phyloP scores from a whole-genome alignment of 768 basidiomycete genomes.

The Suillus tomentosus region DNA sequence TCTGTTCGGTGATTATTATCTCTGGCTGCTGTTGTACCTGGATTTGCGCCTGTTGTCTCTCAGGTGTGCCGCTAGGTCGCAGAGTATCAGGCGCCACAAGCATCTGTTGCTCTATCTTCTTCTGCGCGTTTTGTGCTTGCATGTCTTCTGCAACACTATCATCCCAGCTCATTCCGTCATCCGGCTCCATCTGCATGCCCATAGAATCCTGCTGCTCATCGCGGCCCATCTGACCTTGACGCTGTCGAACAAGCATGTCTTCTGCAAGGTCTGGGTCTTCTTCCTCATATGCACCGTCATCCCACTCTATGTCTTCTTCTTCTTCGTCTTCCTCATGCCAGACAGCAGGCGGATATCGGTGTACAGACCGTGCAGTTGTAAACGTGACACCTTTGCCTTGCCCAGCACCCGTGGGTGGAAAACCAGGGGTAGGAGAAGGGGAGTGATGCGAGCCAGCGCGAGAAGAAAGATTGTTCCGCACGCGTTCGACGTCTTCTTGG shows the following conservation, averaged over 20 bases:
- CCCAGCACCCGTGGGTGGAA: conserved; percentile 29
- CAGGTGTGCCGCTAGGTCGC: conserved; percentile 33
- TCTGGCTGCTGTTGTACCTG: conserved; percentile 32
- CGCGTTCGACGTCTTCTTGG: conserved; percentile 56
- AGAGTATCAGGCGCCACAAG: conserved; percentile 36
- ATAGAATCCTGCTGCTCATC: conserved; percentile 33
- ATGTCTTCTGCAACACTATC: conserved; percentile 61
- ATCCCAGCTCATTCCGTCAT: conserved; percentile 91
- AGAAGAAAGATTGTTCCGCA: conserved; percentile 52
- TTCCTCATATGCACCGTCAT: conserved; percentile 70
- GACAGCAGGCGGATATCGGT: conserved; percentile 79
- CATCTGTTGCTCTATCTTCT: conserved; percentile 25
- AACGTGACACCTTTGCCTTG: conserved; percentile 65
- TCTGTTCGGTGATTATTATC: conserved; percentile 32
- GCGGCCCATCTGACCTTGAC: conserved; percentile 37
- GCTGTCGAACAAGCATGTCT: conserved; percentile 48
- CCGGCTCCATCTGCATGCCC: conserved; percentile 58
- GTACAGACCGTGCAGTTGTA: conserved; percentile 63
- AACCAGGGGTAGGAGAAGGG: conserved; percentile 46
- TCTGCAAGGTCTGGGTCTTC: conserved; percentile 65
- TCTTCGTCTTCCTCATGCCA: conserved; percentile 79
- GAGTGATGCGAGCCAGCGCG: conserved; percentile 51
- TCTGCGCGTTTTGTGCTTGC: conserved; percentile 36
- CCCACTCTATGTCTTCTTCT: conserved; percentile 53
- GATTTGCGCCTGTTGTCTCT: conserved; percentile 34